Conservation (phyloP, 176 grass and related monocot genomes). For the Triticum timopheevii region DNA sequence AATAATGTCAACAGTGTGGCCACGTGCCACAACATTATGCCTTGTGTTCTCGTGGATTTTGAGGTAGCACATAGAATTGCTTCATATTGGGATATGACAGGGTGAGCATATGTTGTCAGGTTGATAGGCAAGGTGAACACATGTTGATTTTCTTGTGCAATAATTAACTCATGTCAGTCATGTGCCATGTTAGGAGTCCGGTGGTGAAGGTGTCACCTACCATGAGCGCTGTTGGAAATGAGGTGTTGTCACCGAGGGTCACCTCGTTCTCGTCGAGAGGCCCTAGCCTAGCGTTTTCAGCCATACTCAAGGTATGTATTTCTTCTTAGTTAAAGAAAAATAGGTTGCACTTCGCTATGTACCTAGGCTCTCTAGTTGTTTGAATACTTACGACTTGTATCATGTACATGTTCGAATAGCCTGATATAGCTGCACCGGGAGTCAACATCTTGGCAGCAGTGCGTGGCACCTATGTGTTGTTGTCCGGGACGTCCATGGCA, state of each 20-base stretch:
- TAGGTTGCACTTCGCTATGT: background rate
- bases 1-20: background rate
- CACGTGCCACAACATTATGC: background rate
- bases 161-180: background rate
- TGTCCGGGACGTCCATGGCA: slow-evolving; percentile 45
- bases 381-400: background rate
- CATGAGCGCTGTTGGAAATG: background rate
- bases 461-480: background rate
- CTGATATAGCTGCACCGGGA: slow-evolving; percentile 44
- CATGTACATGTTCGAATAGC: background rate
- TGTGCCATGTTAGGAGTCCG: background rate
- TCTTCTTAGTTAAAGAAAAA: background rate
- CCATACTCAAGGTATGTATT: slow-evolving; percentile 22
- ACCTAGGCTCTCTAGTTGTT: background rate
- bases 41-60: slow-evolving; percentile 15
- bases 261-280: slow-evolving; percentile 22
- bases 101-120: background rate
- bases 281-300: background rate
- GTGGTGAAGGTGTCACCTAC: background rate
- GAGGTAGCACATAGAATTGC: background rate
- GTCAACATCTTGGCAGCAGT: slow-evolving; percentile 30
- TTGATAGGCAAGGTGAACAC: background rate
- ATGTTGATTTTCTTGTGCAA: background rate
- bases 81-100: background rate
- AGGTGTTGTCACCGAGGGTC: slow-evolving; percentile 11